These are phyloP conservation scores for Stagonosporopsis chrysanthemi DNA, from an alignment of 2,329 filamentous ascomycete species.

Conservation along the genomic window DNA sequence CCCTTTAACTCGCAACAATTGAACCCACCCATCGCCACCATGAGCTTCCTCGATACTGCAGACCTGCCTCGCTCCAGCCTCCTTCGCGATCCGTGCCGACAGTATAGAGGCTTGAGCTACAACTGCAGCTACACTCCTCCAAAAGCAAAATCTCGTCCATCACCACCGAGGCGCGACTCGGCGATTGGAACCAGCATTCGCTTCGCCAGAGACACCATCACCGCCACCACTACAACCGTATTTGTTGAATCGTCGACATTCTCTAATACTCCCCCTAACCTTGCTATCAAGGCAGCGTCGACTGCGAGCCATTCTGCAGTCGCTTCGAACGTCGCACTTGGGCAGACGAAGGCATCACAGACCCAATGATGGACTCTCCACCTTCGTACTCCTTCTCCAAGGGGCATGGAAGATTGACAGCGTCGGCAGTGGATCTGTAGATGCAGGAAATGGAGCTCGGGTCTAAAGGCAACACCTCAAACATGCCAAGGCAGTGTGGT, in stretches of 20 bases:
- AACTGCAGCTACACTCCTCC: constrained; percentile 4
- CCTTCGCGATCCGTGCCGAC: constrained; percentile 2
- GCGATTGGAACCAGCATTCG: neutral
- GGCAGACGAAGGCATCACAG: neutral
- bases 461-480: too few species aligned
- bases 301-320: too few species aligned
- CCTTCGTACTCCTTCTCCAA: neutral
- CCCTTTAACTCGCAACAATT: neutral
- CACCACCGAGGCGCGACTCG: constrained; percentile 6
- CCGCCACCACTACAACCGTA: neutral
- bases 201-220: neutral
- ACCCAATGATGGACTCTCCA: neutral
- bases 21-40: neutral
- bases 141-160: neutral
- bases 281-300: neutral
- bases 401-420: neutral
- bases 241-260: neutral
- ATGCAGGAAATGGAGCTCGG: too few species aligned
- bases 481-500: too few species aligned
- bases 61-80: constrained; percentile 3
- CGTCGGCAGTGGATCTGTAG: neutral
- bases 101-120: constrained; percentile 9
- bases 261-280: neutral
- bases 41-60: constrained; percentile 10
- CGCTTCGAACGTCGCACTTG: too few species aligned